Evolutionary conservation across 2,329 filamentous ascomycete genomes (phyloP).

Genomic region (Fusarium lateritium): DNA sequence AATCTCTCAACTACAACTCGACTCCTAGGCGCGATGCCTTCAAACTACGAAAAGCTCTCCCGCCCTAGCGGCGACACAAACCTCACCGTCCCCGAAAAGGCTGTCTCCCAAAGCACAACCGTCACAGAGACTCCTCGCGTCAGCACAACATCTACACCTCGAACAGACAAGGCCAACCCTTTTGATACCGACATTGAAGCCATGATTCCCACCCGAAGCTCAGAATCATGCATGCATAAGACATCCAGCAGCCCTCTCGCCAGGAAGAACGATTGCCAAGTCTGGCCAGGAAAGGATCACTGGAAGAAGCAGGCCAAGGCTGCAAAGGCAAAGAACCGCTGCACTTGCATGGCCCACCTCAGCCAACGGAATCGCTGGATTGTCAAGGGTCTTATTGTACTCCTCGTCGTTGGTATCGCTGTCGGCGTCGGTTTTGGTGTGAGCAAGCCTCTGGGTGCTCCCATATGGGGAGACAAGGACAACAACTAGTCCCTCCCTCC

Average conservation of each 20-base stretch:
- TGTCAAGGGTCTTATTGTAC: slow-evolving; percentile 57
- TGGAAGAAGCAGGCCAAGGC: slow-evolving; percentile 73
- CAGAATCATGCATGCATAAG: slow-evolving; percentile 53
- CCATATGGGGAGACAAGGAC: slow-evolving; percentile 66
- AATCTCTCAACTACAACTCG: not conserved
- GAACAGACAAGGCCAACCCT: slow-evolving; percentile 62
- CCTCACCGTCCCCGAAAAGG: slow-evolving; percentile 51
- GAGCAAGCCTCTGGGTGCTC: slow-evolving; percentile 72
- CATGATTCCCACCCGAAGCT: slow-evolving; percentile 56
- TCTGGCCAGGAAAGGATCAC: slow-evolving; percentile 73
- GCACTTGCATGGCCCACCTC: slow-evolving; percentile 67
- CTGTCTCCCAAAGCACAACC: slow-evolving; percentile 47
- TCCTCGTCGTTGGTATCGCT: slow-evolving; percentile 68
- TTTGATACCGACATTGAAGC: slow-evolving; percentile 73
- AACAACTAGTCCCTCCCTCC: slow-evolving; percentile 19
- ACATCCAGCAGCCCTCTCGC: slow-evolving; percentile 46
- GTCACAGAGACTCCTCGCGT: slow-evolving; percentile 47
- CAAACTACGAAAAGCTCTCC: slow-evolving; percentile 48
- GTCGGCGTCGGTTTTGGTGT: slow-evolving; percentile 72
- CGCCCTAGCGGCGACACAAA: slow-evolving; percentile 44
- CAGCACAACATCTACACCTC: slow-evolving; percentile 62
- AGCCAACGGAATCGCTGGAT: slow-evolving; percentile 71
- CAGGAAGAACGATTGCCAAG: slow-evolving; percentile 64
- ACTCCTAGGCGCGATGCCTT: slow-evolving; percentile 43
- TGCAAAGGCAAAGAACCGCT: slow-evolving; percentile 66